Conservation (phyloP, 2,329 filamentous ascomycete genomes). For the Metarhizium humberi region DNA sequence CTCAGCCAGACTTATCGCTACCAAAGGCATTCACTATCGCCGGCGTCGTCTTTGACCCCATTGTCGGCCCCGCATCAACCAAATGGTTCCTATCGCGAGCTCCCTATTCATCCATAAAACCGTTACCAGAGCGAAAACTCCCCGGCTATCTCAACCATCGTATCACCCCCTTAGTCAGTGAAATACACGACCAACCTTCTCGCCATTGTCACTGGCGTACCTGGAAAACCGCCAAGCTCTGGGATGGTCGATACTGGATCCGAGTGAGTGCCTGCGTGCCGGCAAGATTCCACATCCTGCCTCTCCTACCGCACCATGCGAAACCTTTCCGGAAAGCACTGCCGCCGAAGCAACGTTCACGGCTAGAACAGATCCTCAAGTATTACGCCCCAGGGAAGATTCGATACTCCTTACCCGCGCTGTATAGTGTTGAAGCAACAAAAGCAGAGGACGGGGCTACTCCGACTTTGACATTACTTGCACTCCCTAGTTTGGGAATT, state of each 20-base stretch:
- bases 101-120: constrained; percentile 32
- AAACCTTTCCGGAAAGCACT: constrained; percentile 40
- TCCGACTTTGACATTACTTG: constrained; percentile 33
- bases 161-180: background rate
- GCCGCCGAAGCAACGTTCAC: constrained; percentile 16
- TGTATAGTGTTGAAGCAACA: constrained; percentile 35
- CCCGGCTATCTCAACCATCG: constrained; percentile 12
- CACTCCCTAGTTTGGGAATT: constrained; percentile 43
- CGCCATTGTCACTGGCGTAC: constrained; percentile 15
- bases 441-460: constrained; percentile 4
- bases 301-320: constrained; percentile 33
- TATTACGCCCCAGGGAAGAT: constrained; percentile 44
- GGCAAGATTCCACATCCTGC: constrained; percentile 32
- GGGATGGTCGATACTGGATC: constrained; percentile 56
- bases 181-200: constrained; percentile 3
- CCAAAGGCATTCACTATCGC: constrained; percentile 33
- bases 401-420: constrained; percentile 44
- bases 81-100: constrained; percentile 38
- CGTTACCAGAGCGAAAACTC: constrained; percentile 18
- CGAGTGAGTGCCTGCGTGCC: constrained; percentile 34
- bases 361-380: constrained; percentile 34
- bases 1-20: constrained; percentile 4
- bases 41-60: constrained; percentile 28
- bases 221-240: constrained; percentile 30
- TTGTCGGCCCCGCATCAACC: constrained; percentile 10